Conservation (phyloP, 176 grass and related monocot species). For the Phragmites australis region DNA sequence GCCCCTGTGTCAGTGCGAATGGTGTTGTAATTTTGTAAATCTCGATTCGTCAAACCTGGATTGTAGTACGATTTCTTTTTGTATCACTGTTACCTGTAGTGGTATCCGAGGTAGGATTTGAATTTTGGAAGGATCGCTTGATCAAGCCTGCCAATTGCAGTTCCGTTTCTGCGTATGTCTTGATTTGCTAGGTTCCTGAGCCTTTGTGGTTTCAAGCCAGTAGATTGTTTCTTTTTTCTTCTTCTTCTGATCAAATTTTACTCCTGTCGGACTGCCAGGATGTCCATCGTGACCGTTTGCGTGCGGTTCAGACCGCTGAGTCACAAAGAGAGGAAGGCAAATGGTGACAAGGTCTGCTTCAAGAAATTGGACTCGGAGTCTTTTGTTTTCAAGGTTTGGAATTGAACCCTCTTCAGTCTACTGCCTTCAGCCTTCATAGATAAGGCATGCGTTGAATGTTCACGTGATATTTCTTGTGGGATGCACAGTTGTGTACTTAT, state of each 20-base stretch:
- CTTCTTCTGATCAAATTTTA: background rate
- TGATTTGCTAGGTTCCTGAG: background rate
- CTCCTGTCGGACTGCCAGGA: slow-evolving; percentile 29
- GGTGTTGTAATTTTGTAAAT: background rate
- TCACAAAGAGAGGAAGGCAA: slow-evolving; percentile 62
- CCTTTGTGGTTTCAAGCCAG: background rate
- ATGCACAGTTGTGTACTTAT: background rate
- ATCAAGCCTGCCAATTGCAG: background rate
- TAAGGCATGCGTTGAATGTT: background rate
- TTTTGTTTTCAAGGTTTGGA: slow-evolving; percentile 72
- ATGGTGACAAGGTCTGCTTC: slow-evolving; percentile 55
- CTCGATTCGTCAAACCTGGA: background rate
- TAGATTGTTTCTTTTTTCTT: background rate
- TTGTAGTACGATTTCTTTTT: background rate
- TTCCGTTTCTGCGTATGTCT: background rate
- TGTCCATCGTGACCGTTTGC: slow-evolving; percentile 82
- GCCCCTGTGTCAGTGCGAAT: too few species aligned
- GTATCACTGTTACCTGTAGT: background rate
- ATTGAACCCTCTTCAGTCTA: background rate
- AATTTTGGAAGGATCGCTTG: background rate
- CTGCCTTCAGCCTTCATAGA: background rate
- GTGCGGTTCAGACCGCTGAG: slow-evolving; percentile 82
- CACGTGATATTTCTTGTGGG: background rate
- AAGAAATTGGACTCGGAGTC: slow-evolving; percentile 61
- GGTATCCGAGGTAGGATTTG: background rate